Base-by-base conservation (phyloP, 176 grass and related monocot species). In the Elymus sibiricus region DNA sequence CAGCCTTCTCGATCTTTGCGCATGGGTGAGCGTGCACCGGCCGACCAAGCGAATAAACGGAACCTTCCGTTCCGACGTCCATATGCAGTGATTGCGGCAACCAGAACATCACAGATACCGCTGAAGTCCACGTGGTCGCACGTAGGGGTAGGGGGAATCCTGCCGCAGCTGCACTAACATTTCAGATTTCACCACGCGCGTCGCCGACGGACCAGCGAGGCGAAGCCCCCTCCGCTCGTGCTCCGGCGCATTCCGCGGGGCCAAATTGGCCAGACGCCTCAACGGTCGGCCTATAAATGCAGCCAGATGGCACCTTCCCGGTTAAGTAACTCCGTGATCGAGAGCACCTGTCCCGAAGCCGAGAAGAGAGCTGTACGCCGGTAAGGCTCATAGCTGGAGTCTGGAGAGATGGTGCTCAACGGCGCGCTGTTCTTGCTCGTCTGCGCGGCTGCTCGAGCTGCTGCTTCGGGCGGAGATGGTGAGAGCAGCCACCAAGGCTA, bases 371-470 rank as follows among this genome's bases (percentile, higher is more conserved):
- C 63, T 22, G 2, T 21, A 22, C 17, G 49, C 3, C 12, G 29
- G 35, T 12, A 46, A 46, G 24, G 69, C 40, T 17, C 32, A 7
- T 8, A 78, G 3, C 64, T 40, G 53, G 53, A 32, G 43, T 2
- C 64, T 40, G 53, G 53, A 32, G 43, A 79, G 53, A 88, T 87
- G 89, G 35, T 0, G 84, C 26, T 53, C 88, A 82, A 38, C 22
- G 39, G 70, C 16, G 77, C 34, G 16, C 32, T 84, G 5, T 21
- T 84, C 66, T 40, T 89, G 82, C 24, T 84, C 24, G 26, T 75
- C 69, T 46, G 59, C 82, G 32, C 21, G 9, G 82, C 82, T n/a
- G 77, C 82, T 32, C 59, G 14, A 19, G 58, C 69, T 26, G 79
- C 61, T 21, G 78, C 39, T 8, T 61, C 72, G 6, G 79, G 24